Evolutionary conservation across 2,329 filamentous ascomycete species (phyloP).

Genomic region (Dothistroma pini): DNA sequence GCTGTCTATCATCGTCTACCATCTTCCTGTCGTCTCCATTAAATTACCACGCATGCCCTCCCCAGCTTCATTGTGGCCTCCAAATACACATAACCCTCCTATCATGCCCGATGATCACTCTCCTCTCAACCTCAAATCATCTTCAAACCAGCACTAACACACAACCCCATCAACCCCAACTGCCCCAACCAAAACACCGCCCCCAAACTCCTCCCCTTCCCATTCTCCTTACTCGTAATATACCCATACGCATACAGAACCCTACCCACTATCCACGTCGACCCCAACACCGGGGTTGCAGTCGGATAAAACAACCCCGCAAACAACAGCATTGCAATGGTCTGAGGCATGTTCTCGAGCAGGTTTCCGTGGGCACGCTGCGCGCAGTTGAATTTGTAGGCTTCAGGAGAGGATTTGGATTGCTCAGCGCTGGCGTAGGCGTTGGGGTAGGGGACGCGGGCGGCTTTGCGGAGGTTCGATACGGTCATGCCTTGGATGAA

Average conservation of each 20-base stretch:
- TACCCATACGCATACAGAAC: constrained; percentile 4
- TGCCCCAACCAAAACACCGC: neutral
- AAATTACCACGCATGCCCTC: no score
- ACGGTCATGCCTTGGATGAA: neutral
- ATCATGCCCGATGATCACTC: neutral
- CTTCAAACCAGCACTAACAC: constrained; percentile 1
- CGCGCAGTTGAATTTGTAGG: constrained; percentile 1
- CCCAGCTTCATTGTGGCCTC: neutral
- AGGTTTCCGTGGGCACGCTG: neutral
- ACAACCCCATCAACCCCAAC: neutral
- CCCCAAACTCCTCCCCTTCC: constrained; percentile 1
- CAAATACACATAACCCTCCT: neutral
- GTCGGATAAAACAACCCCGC: neutral
- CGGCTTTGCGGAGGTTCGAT: neutral
- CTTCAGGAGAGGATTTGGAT: neutral
- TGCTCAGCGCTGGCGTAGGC: neutral
- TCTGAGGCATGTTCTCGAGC: neutral
- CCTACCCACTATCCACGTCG: neutral
- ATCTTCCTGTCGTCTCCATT: no score
- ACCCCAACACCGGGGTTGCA: neutral
- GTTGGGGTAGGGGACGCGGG: neutral
- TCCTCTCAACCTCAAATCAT: neutral
- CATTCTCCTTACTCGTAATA: constrained; percentile 3
- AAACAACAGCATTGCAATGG: neutral
- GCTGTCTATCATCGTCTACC: no score